Evolutionary conservation across 2,329 filamentous ascomycete species (phyloP), one percentile per base, ranked within the genome.

Genomic region (Colletotrichum sp.): DNA sequence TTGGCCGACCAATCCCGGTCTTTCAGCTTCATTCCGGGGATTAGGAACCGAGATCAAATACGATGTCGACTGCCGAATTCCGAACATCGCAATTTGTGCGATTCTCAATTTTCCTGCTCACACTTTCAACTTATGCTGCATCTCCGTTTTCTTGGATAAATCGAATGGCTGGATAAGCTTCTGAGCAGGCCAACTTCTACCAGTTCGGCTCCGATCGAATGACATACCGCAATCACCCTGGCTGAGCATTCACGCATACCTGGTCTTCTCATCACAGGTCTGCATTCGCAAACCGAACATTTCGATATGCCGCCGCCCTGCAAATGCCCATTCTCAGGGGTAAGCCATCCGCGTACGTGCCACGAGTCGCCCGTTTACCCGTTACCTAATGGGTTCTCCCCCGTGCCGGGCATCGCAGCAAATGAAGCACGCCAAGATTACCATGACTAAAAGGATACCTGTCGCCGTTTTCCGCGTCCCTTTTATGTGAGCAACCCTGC

Each of bases 361-460:
- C 24, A 39, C 69, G 69, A 75, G 55, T 59, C 69, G 55, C 32
- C 44, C 44, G n/a, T 52, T 24, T 22, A 52, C 44, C 44, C 18
- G 39, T 75, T 75, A 75, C 73, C 59, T 75, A 75, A 75, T 75
- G 44, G 32, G 57, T 57, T 72, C 64, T 44, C 30, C 55, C 55
- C 69, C 26, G 63, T 59, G 39, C 73, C n/a, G 69, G 73, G 44
- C 73, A 75, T 75, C 73, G 73, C 57, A 26, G 71, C 57, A 64
- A 64, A 75, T 64, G 62, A 73, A 52, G 63, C 64, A 22, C 32
- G 73, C 73, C 69, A 73, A 73, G 69, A 68, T 75, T 68, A 55
- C 44, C 64, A 75, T 75, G 57, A 73, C 73, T 73, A 75, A 75
- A 72, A 67, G 55, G 34, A 39, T 68, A 15, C 39, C 30, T 55